These are phyloP conservation scores for Metschnikowia kofuensis DNA, from an alignment of 805 yeast genomes.

Conservation along the genomic window DNA sequence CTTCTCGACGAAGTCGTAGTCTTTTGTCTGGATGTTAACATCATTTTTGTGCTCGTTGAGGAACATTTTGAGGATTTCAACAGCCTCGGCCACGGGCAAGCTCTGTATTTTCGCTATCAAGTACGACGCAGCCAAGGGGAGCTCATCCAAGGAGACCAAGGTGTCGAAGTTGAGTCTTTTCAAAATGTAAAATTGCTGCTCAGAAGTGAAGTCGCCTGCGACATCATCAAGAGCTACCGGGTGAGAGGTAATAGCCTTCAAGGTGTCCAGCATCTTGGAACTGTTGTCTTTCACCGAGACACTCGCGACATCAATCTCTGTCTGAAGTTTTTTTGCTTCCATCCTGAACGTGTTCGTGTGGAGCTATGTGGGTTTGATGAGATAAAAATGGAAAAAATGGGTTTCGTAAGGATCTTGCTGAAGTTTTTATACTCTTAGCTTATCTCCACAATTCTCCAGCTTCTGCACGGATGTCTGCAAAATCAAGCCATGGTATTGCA, in stretches of 20 bases:
- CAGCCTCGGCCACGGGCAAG: slow-evolving; percentile 2
- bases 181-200: slow-evolving; percentile 28
- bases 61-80: background rate
- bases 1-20: slow-evolving; percentile 1
- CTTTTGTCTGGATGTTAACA: background rate
- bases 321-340: background rate
- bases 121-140: slow-evolving; percentile 28
- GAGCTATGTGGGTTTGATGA: too few relatives aligned
- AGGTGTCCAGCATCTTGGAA: slow-evolving; percentile 7
- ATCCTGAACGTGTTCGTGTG: too few relatives aligned
- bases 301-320: background rate
- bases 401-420: too few relatives aligned
- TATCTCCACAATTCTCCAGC: too few relatives aligned
- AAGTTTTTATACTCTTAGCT: too few relatives aligned
- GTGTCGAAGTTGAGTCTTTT: slow-evolving; percentile 25
- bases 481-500: too few relatives aligned
- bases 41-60: slow-evolving; percentile 2
- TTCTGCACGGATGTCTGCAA: too few relatives aligned
- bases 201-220: slow-evolving; percentile 22
- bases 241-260: slow-evolving; percentile 22
- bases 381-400: too few relatives aligned
- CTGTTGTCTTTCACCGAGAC: background rate
- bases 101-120: slow-evolving; percentile 3
- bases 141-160: slow-evolving; percentile 27
- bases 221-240: slow-evolving; percentile 26